Evolutionary conservation across 148 eudicot species (phyloP), one percentile per base, ranked within the genome.

Genomic region (Diospyros lotus): DNA sequence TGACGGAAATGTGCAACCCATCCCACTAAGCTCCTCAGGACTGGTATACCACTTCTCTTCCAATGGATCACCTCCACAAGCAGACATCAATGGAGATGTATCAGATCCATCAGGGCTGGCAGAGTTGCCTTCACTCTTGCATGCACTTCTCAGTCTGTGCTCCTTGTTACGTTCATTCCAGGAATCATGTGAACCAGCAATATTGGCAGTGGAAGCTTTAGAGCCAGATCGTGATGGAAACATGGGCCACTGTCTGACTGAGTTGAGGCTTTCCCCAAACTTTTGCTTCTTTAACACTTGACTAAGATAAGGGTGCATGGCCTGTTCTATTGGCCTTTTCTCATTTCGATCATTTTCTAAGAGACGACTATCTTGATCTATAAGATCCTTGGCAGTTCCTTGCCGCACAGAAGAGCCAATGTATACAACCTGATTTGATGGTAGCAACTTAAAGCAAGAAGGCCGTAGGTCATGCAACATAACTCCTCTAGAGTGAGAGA

Each of bases 31-130:
- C 81, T 85, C 87, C 84, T 92, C 98, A 5, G 97, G 98, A 81
- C 96, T 89, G 75, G 87, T 74, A 81, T 95, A 95, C 98, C 98
- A 95, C 53, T 86, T 86, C 80, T 80, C 91, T 82, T 95, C 98
- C 66, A 82, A 74, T 58, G 77, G 77, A 82, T 69, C 79, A 68
- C 77, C 80, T 28, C 28, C 84, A 75, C 72, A 83, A 66, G 76
- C 55, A 56, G 76, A 73, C 64, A 63, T 73, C 66, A 72, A 75
- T 28, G 72, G 84, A 48, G 79, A 64, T 43, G 83, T 54, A 74
- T 77, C 63, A 73, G 58, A 79, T 45, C 56, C 41, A 45, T 56
- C 69, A 53, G 77, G 69, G 74, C 81, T 50, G 46, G 76, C 69
- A 52, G 82, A 77, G 58, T 84, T 78, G 76, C 82, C 78, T 67